Percentiles rank a stretch among this genome's conserved stretches.
Conservation (phyloP, 345 rosid genomes). For the Eucalyptus marginata region DNA sequence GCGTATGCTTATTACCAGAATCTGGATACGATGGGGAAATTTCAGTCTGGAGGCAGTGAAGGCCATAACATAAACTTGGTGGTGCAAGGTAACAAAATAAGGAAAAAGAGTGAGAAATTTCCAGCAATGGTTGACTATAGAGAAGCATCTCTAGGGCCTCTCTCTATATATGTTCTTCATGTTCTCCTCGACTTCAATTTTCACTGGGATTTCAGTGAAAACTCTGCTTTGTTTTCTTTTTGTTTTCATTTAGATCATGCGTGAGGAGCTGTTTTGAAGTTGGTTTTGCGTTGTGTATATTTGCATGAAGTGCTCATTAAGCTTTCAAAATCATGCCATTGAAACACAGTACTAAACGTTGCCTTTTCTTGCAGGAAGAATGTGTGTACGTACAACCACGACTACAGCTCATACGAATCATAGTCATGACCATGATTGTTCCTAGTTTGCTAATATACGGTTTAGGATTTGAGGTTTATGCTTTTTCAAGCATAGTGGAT, state of each 20-base stretch:
- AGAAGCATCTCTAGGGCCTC: neutral
- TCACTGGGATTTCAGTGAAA: neutral
- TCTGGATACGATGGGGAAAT: neutral
- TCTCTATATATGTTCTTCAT: neutral
- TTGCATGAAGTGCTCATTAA: neutral
- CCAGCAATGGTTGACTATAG: neutral
- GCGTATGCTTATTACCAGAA: neutral
- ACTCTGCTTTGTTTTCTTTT: neutral
- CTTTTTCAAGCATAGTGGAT: neutral
- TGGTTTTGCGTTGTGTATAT: neutral
- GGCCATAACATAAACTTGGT: neutral
- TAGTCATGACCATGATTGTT: neutral
- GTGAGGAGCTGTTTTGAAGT: neutral
- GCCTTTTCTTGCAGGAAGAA: neutral
- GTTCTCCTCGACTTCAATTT: neutral
- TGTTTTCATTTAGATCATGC: neutral
- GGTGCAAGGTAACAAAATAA: neutral
- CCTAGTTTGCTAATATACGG: neutral
- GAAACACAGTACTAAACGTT: neutral
- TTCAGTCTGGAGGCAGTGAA: neutral
- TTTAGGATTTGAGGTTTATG: neutral
- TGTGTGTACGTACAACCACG: neutral
- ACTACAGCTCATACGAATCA: neutral
- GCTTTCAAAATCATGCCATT: neutral
- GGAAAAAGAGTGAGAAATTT: neutral